Evolutionary conservation across 163 green algal genomes (phyloP).

Genomic region (Volvox carteri): DNA sequence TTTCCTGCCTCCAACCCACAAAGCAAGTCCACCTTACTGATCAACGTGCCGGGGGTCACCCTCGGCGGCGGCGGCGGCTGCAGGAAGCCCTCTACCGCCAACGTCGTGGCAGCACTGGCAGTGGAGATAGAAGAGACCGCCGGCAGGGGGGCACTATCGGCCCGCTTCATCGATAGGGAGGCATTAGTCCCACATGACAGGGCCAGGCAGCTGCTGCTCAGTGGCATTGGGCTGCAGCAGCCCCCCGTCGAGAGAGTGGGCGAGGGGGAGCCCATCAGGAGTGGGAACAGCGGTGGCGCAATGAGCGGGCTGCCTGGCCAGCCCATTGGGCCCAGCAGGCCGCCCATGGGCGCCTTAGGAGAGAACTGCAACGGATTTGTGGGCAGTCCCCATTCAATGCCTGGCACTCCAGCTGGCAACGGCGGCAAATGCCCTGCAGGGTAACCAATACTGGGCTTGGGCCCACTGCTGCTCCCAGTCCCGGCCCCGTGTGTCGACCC

Average conservation of each 20-base stretch:
- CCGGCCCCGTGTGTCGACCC: not conserved
- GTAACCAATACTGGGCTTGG: slow-evolving; percentile 45
- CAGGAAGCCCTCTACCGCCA: slow-evolving; percentile 20
- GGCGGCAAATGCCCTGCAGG: slow-evolving; percentile 51
- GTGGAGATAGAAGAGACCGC: slow-evolving; percentile 24
- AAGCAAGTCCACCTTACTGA: slow-evolving; percentile 20
- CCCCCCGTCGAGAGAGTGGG: not conserved
- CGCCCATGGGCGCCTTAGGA: slow-evolving; percentile 35
- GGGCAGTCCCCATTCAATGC: slow-evolving; percentile 62
- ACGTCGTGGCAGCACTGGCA: not conserved
- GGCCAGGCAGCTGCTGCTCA: slow-evolving; percentile 48
- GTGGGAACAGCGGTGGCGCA: not conserved
- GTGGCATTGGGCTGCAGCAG: slow-evolving; percentile 9
- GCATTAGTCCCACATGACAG: slow-evolving; percentile 3
- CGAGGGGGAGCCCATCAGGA: slow-evolving; percentile 11
- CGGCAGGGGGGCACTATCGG: slow-evolving; percentile 41
- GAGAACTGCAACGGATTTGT: slow-evolving; percentile 61
- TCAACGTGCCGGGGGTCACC: not conserved
- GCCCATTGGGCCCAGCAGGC: slow-evolving; percentile 23
- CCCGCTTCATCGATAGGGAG: slow-evolving; percentile 25
- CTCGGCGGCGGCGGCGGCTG: not conserved
- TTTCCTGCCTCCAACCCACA: slow-evolving; percentile 8
- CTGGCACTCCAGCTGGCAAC: slow-evolving; percentile 12
- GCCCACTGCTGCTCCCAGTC: slow-evolving; percentile 24
- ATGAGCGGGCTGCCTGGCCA: slow-evolving; percentile 22